phyloP scores from a whole-genome alignment of 352 stramenopile genomes.

The Phytophthora constricta region DNA sequence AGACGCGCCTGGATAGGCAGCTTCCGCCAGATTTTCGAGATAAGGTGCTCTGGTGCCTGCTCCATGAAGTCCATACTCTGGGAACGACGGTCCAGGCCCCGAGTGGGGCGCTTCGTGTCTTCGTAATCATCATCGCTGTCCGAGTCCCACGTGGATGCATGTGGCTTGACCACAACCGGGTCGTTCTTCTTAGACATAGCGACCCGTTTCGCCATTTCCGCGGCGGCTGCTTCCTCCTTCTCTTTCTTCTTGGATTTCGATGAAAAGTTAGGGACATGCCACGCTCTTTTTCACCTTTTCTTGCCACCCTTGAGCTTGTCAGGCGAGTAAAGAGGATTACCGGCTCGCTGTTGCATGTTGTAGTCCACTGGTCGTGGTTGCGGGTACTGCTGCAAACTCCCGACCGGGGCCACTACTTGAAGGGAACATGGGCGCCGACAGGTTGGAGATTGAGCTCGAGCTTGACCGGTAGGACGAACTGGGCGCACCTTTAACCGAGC shows the following conservation, averaged over 20 bases:
- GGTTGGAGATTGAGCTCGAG: constrained; percentile 23
- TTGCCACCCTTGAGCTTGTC: constrained; percentile 32
- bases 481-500: constrained; percentile 22
- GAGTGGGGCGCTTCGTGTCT: constrained; percentile 60
- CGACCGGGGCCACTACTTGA: background rate
- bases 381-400: constrained; percentile 18
- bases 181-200: constrained; percentile 56
- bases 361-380: constrained; percentile 5
- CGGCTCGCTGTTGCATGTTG: background rate
- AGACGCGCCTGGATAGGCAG: constrained; percentile 76
- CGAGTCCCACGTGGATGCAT: constrained; percentile 63
- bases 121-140: constrained; percentile 81
- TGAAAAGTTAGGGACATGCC: constrained; percentile 49
- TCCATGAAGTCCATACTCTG: constrained; percentile 87
- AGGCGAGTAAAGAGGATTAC: constrained; percentile 22
- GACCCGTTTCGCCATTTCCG: constrained; percentile 13
- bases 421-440: constrained; percentile 12
- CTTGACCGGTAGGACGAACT: constrained; percentile 28
- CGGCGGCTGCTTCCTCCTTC: constrained; percentile 15
- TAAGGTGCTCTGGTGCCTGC: constrained; percentile 71
- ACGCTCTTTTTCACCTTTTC: constrained; percentile 50
- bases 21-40: constrained; percentile 85
- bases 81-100: constrained; percentile 63
- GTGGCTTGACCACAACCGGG: constrained; percentile 55
- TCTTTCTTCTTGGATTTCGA: constrained; percentile 43